Conservation (phyloP, 2,329 filamentous ascomycete species). For the Aspergillus viridinutans region DNA sequence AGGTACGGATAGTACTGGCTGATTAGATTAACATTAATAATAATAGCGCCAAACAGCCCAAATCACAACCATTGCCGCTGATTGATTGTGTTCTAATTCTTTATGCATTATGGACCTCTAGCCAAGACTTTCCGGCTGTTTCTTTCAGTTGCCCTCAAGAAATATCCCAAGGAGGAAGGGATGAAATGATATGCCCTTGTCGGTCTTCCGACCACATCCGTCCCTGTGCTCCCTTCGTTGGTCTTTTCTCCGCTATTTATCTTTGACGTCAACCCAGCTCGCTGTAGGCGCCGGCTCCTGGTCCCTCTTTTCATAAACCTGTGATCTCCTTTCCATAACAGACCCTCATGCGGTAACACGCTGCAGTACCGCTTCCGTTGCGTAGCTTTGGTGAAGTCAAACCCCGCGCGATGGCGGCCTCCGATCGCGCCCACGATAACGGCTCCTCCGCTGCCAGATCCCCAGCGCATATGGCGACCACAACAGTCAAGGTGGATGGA, state of each 20-base stretch:
- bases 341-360: slow-evolving; percentile 15
- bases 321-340: neutral
- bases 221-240: neutral
- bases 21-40: neutral
- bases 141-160: neutral
- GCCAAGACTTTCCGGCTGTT: neutral
- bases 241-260: neutral
- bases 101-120: neutral
- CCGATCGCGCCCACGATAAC: slow-evolving; percentile 16
- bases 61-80: neutral
- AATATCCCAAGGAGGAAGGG: neutral
- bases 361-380: slow-evolving; percentile 7
- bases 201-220: slow-evolving; percentile 9
- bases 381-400: slow-evolving; percentile 11
- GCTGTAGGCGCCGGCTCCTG: neutral
- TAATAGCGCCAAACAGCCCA: neutral
- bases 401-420: slow-evolving; percentile 16
- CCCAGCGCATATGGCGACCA: slow-evolving; percentile 73
- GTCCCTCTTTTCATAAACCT: neutral
- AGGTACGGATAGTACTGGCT: too few relatives aligned
- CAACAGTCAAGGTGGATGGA: slow-evolving; percentile 83
- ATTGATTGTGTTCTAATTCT: neutral
- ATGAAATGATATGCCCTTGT: neutral
- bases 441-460: slow-evolving; percentile 13
- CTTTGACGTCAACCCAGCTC: neutral